These are phyloP conservation scores for Emydomyces testavorans DNA, from an alignment of 2,329 filamentous ascomycete genomes.

Conservation along the genomic window DNA sequence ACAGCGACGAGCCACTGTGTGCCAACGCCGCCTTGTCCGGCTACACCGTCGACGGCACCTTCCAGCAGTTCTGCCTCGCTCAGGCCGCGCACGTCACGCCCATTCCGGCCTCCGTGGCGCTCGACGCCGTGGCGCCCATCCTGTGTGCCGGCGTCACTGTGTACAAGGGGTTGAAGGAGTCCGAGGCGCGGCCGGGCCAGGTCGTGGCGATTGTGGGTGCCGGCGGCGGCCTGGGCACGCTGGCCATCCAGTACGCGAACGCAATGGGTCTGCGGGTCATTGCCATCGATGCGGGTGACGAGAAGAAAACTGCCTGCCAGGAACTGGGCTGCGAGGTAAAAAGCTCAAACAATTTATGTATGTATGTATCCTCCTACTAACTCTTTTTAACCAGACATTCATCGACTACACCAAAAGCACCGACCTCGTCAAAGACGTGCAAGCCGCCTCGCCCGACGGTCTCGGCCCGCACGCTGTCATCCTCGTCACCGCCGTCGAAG, in stretches of 20 bases:
- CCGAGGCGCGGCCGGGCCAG: constrained; percentile 60
- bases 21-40: constrained; percentile 63
- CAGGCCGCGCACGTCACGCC: constrained; percentile 77
- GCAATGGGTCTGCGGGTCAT: constrained; percentile 77
- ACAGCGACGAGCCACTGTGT: constrained; percentile 74
- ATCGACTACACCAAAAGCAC: constrained; percentile 69
- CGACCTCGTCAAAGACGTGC: constrained; percentile 74
- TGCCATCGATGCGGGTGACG: constrained; percentile 70
- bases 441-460: constrained; percentile 65
- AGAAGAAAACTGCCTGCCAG: constrained; percentile 59
- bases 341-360: no score
- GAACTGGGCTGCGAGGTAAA: constrained; percentile 53
- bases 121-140: constrained; percentile 68
- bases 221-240: constrained; percentile 66
- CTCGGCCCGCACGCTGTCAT: constrained; percentile 79
- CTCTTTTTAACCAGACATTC: constrained; percentile 40
- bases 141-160: constrained; percentile 79
- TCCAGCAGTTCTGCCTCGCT: constrained; percentile 84
- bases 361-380: neutral
- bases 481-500: constrained; percentile 74
- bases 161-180: constrained; percentile 86
- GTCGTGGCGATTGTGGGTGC: constrained; percentile 76
- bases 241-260: constrained; percentile 77
- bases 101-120: constrained; percentile 62
- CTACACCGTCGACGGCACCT: constrained; percentile 84